phyloP scores from a whole-genome alignment of 2,329 filamentous ascomycete genomes.

The Blastomyces emzantsi region DNA sequence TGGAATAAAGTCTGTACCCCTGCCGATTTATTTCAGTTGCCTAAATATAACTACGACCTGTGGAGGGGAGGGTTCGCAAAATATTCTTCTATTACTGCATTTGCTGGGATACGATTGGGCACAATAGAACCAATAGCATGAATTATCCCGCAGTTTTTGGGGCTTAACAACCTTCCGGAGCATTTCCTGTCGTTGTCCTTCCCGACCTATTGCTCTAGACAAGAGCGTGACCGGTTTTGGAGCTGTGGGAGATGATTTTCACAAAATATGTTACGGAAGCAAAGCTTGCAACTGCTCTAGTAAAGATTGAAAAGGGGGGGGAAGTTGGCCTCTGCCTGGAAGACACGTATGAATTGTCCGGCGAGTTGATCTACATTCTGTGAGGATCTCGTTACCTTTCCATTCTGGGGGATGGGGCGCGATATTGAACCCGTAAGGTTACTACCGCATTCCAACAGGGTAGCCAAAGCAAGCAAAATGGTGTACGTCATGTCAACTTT shows the following conservation, averaged over 20 bases:
- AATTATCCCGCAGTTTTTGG: background rate
- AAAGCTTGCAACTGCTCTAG: constrained; percentile 42
- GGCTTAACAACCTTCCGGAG: background rate
- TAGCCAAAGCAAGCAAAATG: background rate
- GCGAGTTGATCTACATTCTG: constrained; percentile 17
- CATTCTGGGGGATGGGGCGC: constrained; percentile 54
- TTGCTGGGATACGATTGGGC: background rate
- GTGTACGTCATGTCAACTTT: background rate
- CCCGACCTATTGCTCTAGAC: background rate
- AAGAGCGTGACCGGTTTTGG: background rate
- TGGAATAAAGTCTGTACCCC: background rate
- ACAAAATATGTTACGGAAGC: constrained; percentile 31
- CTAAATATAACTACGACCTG: background rate
- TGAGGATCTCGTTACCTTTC: constrained; percentile 39
- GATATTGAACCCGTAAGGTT: constrained; percentile 47
- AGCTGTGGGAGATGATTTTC: constrained; percentile 47
- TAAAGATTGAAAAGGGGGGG: constrained; percentile 24
- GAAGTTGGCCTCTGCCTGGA: constrained; percentile 13
- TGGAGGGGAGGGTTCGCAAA: background rate
- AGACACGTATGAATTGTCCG: constrained; percentile 11
- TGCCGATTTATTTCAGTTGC: background rate
- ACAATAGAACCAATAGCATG: background rate
- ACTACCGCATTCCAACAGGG: constrained; percentile 6
- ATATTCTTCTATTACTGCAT: background rate
- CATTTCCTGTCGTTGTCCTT: background rate